Conservation (phyloP, 257 asterid genomes). For the Solanum rostratum region DNA sequence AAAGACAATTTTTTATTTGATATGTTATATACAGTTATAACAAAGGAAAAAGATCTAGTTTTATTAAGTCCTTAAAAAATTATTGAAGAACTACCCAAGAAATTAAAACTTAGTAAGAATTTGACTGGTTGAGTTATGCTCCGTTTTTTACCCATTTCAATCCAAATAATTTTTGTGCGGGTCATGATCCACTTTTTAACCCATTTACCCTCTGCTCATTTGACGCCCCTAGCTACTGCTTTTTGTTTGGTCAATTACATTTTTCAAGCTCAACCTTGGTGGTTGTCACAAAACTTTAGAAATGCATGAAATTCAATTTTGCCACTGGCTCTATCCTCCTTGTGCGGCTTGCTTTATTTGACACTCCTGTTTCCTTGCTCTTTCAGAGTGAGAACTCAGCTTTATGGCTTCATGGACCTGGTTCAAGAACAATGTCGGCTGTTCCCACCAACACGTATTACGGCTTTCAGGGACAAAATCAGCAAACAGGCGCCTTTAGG, state of each 20-base stretch:
- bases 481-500: slow-evolving; percentile 48
- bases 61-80: background rate
- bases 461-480: slow-evolving; percentile 50
- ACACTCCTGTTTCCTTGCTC: background rate
- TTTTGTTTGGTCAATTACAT: background rate
- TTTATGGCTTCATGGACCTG: slow-evolving; percentile 68
- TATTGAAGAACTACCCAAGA: background rate
- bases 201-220: background rate
- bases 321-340: background rate
- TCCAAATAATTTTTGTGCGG: background rate
- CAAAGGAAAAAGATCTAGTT: too few species aligned
- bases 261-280: background rate
- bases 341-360: background rate
- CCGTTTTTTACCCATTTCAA: background rate
- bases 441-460: slow-evolving; percentile 53
- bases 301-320: background rate
- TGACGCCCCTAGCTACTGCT: background rate
- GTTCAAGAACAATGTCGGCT: slow-evolving; percentile 61
- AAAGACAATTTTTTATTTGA: background rate
- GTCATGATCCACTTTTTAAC: background rate
- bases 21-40: background rate
- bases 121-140: background rate
- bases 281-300: background rate
- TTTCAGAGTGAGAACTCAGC: slow-evolving; percentile 60
- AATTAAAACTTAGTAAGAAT: background rate